Base-by-base conservation (phyloP, 768 basidiomycete species). In the Termitomyces sp. region DNA sequence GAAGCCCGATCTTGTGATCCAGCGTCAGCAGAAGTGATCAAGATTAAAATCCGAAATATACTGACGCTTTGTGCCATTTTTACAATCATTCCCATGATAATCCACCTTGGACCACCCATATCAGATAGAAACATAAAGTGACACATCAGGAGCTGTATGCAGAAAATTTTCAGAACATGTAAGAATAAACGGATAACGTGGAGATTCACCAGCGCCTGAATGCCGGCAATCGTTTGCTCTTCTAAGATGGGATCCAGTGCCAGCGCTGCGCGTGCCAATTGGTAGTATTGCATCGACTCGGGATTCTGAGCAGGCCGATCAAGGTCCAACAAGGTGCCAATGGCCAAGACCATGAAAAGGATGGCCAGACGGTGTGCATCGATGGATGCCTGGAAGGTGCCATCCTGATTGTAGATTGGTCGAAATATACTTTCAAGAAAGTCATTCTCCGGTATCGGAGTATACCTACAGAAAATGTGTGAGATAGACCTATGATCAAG, bases 21-120 rank as follows among this genome's bases (percentile, higher is more conserved):
- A 54, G 54, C 43, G 61, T 69, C 54, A 67, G 55, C 54, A 49
- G 52, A 41, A 59, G 54, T 57, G 55, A 49, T 56, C 55, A 58
- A 20, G 10, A 41, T 10, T 8, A 61, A 61, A 55, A 36, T 51
- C 47, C 24, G 11, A 40, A n/a, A 22, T 46, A 22, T 30, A 74
- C 76, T 72, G 49, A 88, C 86, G 71, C 84, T 84, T 66, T 86
- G 84, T 53, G 85, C 84, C 62, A 88, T 69, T 69, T 88, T 88
- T 28, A 86, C 84, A 22, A 82, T 80, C 32, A 88, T 75, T 48
- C 87, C 87, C 84, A 87, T 86, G 52, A 84, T 70, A 28, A 83
- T 79, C 87, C 87, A 88, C 60, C 86, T 74, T 28, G 85, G 80
- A 26, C 79, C 79, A 52, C 83, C 83, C 67, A 77, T 76, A 61